Conservation (phyloP, 108 stramenopile species). For the Parmales sp. region DNA sequence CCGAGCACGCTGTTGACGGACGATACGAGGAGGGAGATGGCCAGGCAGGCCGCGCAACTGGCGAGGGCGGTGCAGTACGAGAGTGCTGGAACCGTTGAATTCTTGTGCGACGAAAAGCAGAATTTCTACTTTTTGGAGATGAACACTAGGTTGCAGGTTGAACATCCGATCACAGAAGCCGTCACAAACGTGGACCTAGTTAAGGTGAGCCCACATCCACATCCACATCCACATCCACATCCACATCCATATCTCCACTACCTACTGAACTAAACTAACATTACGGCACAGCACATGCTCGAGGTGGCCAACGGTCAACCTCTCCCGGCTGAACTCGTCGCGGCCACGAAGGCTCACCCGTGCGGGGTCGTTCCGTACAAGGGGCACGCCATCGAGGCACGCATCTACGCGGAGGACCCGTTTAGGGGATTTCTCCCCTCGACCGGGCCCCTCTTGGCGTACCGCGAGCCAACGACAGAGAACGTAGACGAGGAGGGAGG, state of each 20-base stretch:
- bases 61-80: constrained; percentile 70
- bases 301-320: constrained; percentile 51
- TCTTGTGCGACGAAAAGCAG: constrained; percentile 74
- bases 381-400: constrained; percentile 70
- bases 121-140: constrained; percentile 98
- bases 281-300: constrained; percentile 58
- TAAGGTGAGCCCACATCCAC: too few relatives aligned
- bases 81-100: constrained; percentile 93
- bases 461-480: constrained; percentile 42
- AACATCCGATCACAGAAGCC: constrained; percentile 93
- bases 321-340: constrained; percentile 33
- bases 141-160: constrained; percentile 89
- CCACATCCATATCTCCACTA: too few relatives aligned
- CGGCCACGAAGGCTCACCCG: background rate
- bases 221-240: too few relatives aligned
- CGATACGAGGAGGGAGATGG: constrained; percentile 67
- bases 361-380: constrained; percentile 40
- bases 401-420: constrained; percentile 97
- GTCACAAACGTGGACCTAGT: constrained; percentile 79
- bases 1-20: constrained; percentile 29
- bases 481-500: constrained; percentile 8
- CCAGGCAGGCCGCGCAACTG: constrained; percentile 62
- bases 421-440: constrained; percentile 83
- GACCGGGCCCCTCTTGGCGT: constrained; percentile 62
- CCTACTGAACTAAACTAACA: too few relatives aligned